Percentiles rank a stretch among this genome's conserved stretches.
Evolutionary conservation across 2,329 filamentous ascomycete genomes (phyloP).

Genomic region (Penicillium vulpinum): DNA sequence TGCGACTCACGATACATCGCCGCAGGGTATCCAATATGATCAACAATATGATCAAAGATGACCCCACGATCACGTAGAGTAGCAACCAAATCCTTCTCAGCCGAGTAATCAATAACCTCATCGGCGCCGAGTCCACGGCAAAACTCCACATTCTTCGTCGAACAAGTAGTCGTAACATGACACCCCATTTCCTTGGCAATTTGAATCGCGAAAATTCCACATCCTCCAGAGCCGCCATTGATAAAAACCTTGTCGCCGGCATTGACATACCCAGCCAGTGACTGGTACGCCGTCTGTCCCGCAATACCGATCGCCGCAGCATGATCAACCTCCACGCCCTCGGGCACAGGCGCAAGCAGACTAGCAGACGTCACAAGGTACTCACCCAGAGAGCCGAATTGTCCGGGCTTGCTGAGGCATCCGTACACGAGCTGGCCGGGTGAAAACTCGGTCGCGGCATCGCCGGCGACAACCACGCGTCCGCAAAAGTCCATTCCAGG

Average conservation of each 20-base stretch:
- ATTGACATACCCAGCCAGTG: slow-evolving; percentile 46
- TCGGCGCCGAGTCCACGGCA: slow-evolving; percentile 61
- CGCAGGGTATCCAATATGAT: slow-evolving; percentile 52
- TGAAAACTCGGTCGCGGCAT: slow-evolving; percentile 28
- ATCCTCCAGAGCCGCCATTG: slow-evolving; percentile 64
- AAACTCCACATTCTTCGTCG: slow-evolving; percentile 55
- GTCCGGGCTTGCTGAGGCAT: slow-evolving; percentile 25
- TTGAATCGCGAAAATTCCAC: slow-evolving; percentile 60
- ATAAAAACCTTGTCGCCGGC: slow-evolving; percentile 59
- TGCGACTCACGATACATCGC: slow-evolving; percentile 56
- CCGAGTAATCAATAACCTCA: slow-evolving; percentile 60
- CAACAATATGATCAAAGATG: slow-evolving; percentile 56
- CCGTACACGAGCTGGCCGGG: slow-evolving; percentile 52
- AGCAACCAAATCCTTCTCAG: slow-evolving; percentile 47
- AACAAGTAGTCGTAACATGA: slow-evolving; percentile 59
- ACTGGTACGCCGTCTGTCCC: slow-evolving; percentile 49
- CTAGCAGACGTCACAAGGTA: slow-evolving; percentile 40
- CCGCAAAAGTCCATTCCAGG: slow-evolving; percentile 53
- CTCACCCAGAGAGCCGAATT: slow-evolving; percentile 47
- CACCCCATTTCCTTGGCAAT: slow-evolving; percentile 61
- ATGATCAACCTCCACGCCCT: slow-evolving; percentile 42
- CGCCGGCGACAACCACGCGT: slow-evolving; percentile 37
- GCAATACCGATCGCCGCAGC: slow-evolving; percentile 45
- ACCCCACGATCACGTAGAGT: slow-evolving; percentile 48
- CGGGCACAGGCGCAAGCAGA: slow-evolving; percentile 43